These are phyloP conservation scores for Cymbidium sinense DNA, from an alignment of 106 monocot species.

Conservation along the genomic window DNA sequence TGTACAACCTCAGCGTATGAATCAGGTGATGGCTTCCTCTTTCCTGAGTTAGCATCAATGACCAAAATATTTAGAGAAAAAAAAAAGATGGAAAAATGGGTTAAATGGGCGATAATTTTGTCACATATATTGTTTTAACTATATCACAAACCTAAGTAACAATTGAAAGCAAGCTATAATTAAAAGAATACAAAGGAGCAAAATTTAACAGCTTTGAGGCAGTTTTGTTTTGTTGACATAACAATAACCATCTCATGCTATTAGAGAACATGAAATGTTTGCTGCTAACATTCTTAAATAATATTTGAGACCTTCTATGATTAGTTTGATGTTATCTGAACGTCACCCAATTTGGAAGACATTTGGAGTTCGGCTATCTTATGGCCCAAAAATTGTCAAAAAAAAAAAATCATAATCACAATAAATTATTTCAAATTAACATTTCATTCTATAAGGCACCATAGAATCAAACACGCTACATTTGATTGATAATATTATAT, in stretches of 20 bases:
- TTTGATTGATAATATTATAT: neutral
- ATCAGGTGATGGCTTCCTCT: conserved; percentile 64
- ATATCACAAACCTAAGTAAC: neutral
- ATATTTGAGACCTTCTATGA: no score
- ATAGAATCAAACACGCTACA: neutral
- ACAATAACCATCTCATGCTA: no score
- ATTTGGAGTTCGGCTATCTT: neutral
- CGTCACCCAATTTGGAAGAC: neutral
- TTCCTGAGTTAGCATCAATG: conserved; percentile 30
- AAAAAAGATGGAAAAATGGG: neutral
- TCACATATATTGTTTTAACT: neutral
- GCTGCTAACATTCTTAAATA: no score
- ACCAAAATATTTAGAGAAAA: neutral
- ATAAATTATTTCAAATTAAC: neutral
- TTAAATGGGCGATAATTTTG: neutral
- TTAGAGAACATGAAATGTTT: no score
- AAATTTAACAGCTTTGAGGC: neutral
- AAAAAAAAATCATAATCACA: neutral
- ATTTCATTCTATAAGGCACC: neutral
- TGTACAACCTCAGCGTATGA: conserved; percentile 49
- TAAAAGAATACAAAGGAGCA: neutral
- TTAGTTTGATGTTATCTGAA: neutral
- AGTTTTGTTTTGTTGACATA: neutral
- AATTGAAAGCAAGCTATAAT: neutral
- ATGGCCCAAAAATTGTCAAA: neutral